These are phyloP conservation scores for Mycena sanguinolenta DNA, from an alignment of 768 basidiomycete species.

Conservation along the genomic window DNA sequence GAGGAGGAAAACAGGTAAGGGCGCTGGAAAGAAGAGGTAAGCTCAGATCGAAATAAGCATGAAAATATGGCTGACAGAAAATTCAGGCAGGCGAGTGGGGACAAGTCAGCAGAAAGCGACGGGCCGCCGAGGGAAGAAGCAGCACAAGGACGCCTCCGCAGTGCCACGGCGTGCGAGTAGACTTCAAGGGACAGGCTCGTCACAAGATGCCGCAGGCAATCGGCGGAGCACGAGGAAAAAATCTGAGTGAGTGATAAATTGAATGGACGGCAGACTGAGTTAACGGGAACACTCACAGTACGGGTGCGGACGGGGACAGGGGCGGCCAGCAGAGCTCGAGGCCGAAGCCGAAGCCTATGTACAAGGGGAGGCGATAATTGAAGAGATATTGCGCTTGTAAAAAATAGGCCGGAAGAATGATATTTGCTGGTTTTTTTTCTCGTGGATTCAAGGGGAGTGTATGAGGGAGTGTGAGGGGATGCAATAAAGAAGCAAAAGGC, in stretches of 20 bases:
- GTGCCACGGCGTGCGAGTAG: neutral
- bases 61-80: neutral
- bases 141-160: neutral
- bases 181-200: neutral
- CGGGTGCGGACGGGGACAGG: neutral
- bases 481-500: no score
- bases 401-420: neutral
- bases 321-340: neutral
- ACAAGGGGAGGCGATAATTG: neutral
- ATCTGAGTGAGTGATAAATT: neutral
- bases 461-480: no score
- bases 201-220: neutral
- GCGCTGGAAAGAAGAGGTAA: neutral
- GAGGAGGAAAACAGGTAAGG: neutral
- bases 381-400: neutral
- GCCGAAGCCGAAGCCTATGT: conserved; percentile 2
- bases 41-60: neutral
- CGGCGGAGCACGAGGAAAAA: neutral
- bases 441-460: no score
- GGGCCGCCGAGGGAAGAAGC: no score
- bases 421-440: no score
- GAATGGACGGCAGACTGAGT: neutral
- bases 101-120: neutral
- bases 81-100: neutral
- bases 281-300: neutral